Evolutionary conservation across 495 filamentous ascomycete species (phyloP).

Genomic region (Hypoxylon perforatum): DNA sequence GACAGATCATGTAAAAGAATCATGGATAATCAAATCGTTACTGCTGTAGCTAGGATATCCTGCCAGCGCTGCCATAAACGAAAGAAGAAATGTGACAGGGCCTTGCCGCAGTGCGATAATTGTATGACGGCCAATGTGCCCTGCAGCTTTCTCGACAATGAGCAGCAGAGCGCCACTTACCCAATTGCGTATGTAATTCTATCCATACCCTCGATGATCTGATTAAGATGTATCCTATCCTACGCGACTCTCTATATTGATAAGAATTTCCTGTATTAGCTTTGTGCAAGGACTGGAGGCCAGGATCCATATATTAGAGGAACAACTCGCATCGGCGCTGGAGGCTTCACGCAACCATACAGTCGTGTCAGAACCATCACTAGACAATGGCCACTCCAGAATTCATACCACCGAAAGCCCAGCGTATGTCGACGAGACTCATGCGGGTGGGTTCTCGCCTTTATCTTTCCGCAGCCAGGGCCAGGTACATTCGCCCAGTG

Average conservation of each 20-base stretch:
- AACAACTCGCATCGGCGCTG: slow-evolving; percentile 19
- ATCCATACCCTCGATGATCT: neutral
- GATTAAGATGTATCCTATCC: no score
- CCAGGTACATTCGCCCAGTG: no score
- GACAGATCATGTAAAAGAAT: slow-evolving; percentile 2
- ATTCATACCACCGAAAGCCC: neutral
- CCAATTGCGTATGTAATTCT: slow-evolving; percentile 47
- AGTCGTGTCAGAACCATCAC: slow-evolving; percentile 6
- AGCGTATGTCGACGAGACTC: neutral
- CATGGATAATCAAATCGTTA: slow-evolving; percentile 14
- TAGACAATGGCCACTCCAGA: slow-evolving; percentile 1
- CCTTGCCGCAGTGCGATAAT: slow-evolving; percentile 49
- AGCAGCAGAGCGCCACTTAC: slow-evolving; percentile 50
- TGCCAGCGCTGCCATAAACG: slow-evolving; percentile 52
- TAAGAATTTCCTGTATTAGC: slow-evolving; percentile 43
- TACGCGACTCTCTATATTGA: neutral
- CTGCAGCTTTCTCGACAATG: slow-evolving; percentile 54
- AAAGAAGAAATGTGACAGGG: slow-evolving; percentile 54
- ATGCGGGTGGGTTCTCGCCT: neutral
- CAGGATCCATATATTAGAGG: slow-evolving; percentile 48
- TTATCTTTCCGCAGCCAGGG: no score
- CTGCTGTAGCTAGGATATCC: slow-evolving; percentile 44
- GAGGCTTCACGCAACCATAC: neutral
- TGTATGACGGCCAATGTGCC: slow-evolving; percentile 47
- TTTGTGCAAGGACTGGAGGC: slow-evolving; percentile 51